Conservation (phyloP, 176 grass and related monocot species). For the Echinochloa phyllopogon region DNA sequence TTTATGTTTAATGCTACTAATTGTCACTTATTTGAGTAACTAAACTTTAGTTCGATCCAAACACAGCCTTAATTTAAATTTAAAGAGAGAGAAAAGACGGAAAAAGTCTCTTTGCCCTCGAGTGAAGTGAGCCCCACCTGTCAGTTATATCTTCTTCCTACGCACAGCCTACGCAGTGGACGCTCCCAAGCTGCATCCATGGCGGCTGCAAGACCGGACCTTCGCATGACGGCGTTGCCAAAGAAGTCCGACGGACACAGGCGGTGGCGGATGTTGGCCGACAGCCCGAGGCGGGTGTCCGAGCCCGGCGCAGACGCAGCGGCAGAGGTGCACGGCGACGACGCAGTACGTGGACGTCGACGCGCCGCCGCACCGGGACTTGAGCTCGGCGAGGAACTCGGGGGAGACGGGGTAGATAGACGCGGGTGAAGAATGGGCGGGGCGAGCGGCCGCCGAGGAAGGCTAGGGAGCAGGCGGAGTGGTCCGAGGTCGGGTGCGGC, state of each 20-base stretch:
- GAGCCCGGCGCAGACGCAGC: constrained; percentile 31
- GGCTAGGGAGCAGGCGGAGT: constrained; percentile 38
- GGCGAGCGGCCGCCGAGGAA: constrained; percentile 3
- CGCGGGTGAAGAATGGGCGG: constrained; percentile 39
- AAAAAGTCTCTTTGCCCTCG: no score
- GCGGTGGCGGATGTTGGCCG: constrained; percentile 51
- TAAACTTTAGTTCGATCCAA: no score
- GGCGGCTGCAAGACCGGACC: no score
- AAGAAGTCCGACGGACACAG: constrained; percentile 46
- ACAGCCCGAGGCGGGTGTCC: constrained; percentile 50
- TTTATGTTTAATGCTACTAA: no score
- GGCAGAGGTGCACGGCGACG: constrained; percentile 58
- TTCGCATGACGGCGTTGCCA: constrained; percentile 66
- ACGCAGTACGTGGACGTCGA: constrained; percentile 59
- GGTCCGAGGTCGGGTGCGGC: constrained; percentile 26
- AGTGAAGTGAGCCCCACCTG: no score
- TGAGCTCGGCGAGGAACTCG: constrained; percentile 38
- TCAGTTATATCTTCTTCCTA: no score
- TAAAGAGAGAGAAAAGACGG: no score
- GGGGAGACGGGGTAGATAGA: constrained; percentile 39
- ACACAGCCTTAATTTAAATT: no score
- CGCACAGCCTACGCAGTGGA: no score
- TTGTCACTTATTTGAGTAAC: no score
- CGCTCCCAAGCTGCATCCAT: no score
- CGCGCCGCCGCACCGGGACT: constrained; percentile 11